A percentile compares a stretch with the other conserved stretches of the same genome.
phyloP scores from a whole-genome alignment of 2,329 filamentous ascomycete species.

The Penicillium sp. region DNA sequence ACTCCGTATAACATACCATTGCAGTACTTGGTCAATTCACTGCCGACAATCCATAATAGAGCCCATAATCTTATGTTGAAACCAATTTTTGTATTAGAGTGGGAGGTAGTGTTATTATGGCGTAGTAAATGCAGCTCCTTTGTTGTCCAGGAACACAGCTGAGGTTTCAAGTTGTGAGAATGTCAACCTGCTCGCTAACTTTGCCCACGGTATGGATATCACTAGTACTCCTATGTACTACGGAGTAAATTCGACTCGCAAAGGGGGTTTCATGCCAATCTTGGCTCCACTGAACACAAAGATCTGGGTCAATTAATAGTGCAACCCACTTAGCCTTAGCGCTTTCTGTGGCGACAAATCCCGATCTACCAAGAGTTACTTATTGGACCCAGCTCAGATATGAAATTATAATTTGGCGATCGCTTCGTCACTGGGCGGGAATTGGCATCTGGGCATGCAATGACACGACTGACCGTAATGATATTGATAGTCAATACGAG shows the following conservation, averaged over 20 bases:
- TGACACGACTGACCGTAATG: not conserved
- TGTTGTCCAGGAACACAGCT: not conserved
- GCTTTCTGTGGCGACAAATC: not conserved
- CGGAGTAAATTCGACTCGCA: not conserved
- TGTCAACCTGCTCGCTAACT: not conserved
- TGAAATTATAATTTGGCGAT: slow-evolving; percentile 1
- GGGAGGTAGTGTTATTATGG: not conserved
- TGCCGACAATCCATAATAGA: not conserved
- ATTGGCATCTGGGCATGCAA: not conserved
- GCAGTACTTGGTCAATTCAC: not conserved
- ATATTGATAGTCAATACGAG: not conserved
- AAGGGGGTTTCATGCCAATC: not conserved
- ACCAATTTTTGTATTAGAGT: not conserved
- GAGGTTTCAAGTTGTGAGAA: not conserved
- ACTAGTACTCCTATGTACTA: too few relatives aligned
- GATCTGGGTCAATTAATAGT: slow-evolving; percentile 21
- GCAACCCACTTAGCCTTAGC: slow-evolving; percentile 15
- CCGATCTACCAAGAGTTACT: not conserved
- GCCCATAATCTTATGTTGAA: not conserved
- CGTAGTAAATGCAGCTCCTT: not conserved
- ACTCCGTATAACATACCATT: too few relatives aligned
- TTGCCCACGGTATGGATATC: not conserved
- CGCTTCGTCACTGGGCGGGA: not conserved
- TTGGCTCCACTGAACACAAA: slow-evolving; percentile 2
- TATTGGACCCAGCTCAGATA: not conserved